phyloP scores from a whole-genome alignment of 345 rosid genomes.

The Sonneratia caseolaris region DNA sequence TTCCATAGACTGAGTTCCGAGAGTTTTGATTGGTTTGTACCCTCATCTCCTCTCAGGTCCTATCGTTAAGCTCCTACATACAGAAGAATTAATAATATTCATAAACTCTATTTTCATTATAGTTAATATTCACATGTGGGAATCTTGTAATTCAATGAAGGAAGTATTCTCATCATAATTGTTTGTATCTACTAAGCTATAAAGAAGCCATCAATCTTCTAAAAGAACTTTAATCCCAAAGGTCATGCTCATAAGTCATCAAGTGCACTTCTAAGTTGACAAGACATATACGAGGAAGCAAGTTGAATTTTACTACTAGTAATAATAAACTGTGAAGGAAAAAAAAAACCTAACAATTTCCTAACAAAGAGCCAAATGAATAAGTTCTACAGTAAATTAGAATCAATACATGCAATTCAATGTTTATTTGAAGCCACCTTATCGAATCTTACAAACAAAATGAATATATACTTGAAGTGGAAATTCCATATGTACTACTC shows the following conservation, averaged over 20 bases:
- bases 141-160: background rate
- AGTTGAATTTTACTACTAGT: background rate
- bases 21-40: too few species aligned
- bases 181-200: too few species aligned
- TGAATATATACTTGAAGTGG: constrained; percentile 54
- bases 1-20: too few species aligned
- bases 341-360: background rate
- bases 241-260: background rate
- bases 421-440: background rate
- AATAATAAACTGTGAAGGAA: background rate
- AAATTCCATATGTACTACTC: constrained; percentile 60
- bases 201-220: background rate
- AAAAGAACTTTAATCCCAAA: background rate
- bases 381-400: background rate
- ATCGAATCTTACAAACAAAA: background rate
- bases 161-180: too few species aligned
- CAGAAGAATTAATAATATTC: background rate
- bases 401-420: background rate
- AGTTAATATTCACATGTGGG: background rate
- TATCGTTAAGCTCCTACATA: background rate
- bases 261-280: background rate
- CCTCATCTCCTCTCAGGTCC: too few species aligned
- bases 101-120: background rate
- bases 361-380: background rate
- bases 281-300: background rate